Evolutionary conservation across 768 basidiomycete species (phyloP).

Genomic region (Leucogyrophana mollusca): DNA sequence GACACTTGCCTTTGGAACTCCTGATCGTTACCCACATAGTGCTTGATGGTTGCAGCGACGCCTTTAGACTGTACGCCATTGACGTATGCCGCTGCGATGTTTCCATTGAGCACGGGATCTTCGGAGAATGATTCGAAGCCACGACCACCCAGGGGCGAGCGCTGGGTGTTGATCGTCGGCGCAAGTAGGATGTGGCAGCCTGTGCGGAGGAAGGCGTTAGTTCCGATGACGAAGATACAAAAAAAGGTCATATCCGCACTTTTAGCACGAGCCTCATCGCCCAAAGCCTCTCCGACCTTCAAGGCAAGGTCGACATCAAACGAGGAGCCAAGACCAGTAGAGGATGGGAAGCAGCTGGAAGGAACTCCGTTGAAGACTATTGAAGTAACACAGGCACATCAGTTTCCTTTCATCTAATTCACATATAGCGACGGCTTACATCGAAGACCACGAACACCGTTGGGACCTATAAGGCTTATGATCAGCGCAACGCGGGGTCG

Average conservation of each 20-base stretch:
- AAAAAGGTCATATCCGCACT: slow-evolving; percentile 19
- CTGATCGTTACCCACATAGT: slow-evolving; percentile 63
- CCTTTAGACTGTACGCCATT: slow-evolving; percentile 60
- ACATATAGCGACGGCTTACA: too few species aligned
- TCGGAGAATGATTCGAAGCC: slow-evolving; percentile 66
- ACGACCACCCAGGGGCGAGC: slow-evolving; percentile 55
- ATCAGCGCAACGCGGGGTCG: not conserved
- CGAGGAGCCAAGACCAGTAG: slow-evolving; percentile 54
- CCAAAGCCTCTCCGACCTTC: slow-evolving; percentile 49
- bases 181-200: slow-evolving; percentile 52
- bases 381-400: not conserved
- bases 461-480: slow-evolving; percentile 35
- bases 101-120: slow-evolving; percentile 56
- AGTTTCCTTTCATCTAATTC: too few species aligned
- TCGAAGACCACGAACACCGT: slow-evolving; percentile 46
- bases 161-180: slow-evolving; percentile 64
- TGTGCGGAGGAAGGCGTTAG: not conserved
- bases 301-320: slow-evolving; percentile 51
- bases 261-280: slow-evolving; percentile 52
- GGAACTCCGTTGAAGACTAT: slow-evolving; percentile 56
- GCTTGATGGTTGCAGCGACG: slow-evolving; percentile 63
- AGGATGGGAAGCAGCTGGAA: slow-evolving; percentile 56
- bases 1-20: slow-evolving; percentile 47
- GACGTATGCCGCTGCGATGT: slow-evolving; percentile 58
- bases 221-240: not conserved